Percentiles rank a stretch among this genome's conserved stretches.
phyloP scores from a whole-genome alignment of 352 stramenopile species.

The Globisporangium ultimum region DNA sequence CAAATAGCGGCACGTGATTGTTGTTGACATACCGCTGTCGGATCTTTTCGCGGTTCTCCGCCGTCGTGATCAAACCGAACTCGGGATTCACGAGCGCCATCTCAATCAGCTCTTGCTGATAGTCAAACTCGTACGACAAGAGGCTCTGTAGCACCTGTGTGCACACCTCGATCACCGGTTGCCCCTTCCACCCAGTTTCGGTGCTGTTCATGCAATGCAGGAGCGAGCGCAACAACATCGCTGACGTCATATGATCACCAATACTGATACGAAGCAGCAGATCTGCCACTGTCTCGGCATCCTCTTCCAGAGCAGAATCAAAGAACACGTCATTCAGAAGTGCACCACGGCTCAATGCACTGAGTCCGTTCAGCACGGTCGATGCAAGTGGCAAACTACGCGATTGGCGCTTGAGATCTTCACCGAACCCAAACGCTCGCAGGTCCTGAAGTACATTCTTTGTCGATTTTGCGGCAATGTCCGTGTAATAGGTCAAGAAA shows the following conservation, averaged over 20 bases:
- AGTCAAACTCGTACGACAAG: slow-evolving; percentile 55
- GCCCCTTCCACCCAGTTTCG: slow-evolving; percentile 85
- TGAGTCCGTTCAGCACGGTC: slow-evolving; percentile 48
- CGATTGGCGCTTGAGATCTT: slow-evolving; percentile 65
- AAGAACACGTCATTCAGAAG: slow-evolving; percentile 82
- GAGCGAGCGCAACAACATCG: slow-evolving; percentile 62
- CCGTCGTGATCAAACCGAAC: slow-evolving; percentile 66
- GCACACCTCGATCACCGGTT: slow-evolving; percentile 78
- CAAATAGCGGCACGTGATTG: slow-evolving; percentile 69
- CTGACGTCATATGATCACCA: slow-evolving; percentile 52
- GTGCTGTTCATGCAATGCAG: slow-evolving; percentile 76
- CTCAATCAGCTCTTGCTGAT: slow-evolving; percentile 63
- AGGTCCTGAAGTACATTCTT: slow-evolving; percentile 83
- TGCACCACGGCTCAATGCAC: slow-evolving; percentile 51
- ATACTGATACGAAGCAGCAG: slow-evolving; percentile 70
- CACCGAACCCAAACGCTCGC: slow-evolving; percentile 75
- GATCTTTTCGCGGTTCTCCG: slow-evolving; percentile 62
- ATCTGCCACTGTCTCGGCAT: slow-evolving; percentile 77
- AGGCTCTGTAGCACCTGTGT: slow-evolving; percentile 58
- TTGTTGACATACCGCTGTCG: slow-evolving; percentile 63
- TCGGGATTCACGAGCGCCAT: slow-evolving; percentile 60
- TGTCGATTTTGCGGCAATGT: slow-evolving; percentile 62
- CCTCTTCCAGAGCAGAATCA: slow-evolving; percentile 82
- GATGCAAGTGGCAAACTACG: slow-evolving; percentile 25
- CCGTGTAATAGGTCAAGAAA: slow-evolving; percentile 83